Evolutionary conservation across 192 early-diverging fungal genomes (phyloP), one percentile per base, ranked within the genome.

Genomic region (Backusella circina): DNA sequence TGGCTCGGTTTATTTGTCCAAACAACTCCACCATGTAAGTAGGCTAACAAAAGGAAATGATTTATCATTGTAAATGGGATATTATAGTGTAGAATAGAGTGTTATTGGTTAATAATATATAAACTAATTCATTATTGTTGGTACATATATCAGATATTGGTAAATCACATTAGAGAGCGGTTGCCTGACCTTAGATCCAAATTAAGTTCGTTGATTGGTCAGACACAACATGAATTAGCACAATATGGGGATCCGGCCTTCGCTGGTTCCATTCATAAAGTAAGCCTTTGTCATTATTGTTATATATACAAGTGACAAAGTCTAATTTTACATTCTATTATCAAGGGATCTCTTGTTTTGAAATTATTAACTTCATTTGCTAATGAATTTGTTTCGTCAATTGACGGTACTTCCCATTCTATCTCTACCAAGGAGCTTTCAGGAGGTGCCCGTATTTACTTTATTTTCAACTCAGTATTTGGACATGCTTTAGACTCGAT

Each of bases 381-480:
- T 12, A 88, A 72, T 44, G 90, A 94, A 71, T 94, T 91, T 80
- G 83, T 85, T 72, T 84, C 88, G 72, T 91, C 93, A 5, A 90
- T 94, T 71, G 93, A 94, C 61, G 93, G 93, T 50, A 92, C 88
- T 5, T 86, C 80, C 4, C 32, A 86, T 0, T 87, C 88, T 26
- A 88, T 92, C 70, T 87, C 90, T 7, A 91, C 93, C 31, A 87
- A 90, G 38, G 91, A 92, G 82, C 77, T 94, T 65, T 84, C 70
- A 70, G 93, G 93, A 36, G 93, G 93, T 1, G 93, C 93, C 18
- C 87, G 91, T 39, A 88, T 94, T 44, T 94, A 92, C 81, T 91
- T 91, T 79, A 92, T 92, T 33, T 94, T 94, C 79, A 91, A 94
- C 77, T 88, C 89, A 51, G 86, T 92, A 18, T 94, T 89, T 85